Base-by-base conservation (phyloP, 768 basidiomycete species). In the Chalciporus pseudorubinellus region DNA sequence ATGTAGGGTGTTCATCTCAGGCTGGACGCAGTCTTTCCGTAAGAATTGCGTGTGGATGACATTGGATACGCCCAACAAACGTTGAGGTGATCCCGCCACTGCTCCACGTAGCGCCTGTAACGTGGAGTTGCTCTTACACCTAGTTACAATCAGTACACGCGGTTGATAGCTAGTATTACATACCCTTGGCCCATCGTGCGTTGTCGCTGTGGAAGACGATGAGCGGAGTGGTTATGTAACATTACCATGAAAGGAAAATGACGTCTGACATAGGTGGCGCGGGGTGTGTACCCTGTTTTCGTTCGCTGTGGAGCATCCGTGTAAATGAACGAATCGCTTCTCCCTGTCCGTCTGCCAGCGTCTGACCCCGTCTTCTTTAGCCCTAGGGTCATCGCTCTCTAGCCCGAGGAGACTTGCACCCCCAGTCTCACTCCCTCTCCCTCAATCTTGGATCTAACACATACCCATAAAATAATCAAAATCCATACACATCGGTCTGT, bases 211-310 rank as follows among this genome's bases (percentile, higher is more conserved):
- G 38, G 21, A 26, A 28, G 14, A 6, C 44, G 45, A 34, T 33
- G 46, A 26, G 39, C 43, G 50, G 39, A 34, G 38, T 28, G 44
- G 50, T 46, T 38, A 52, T 41, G 51, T 51, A 44, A 53, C 12
- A 4, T 12, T 5, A 6, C 50, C 26, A 53, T 46, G 62, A 53
- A 55, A 54, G 52, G 62, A 16, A 41, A 44, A 67, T 68, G 66
- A 68, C 64, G 68, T 68, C 66, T 66, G 64, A 68, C 57, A 53
- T 56, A 45, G 60, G 65, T 67, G 68, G 66, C 68, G 67, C 64
- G 44, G 56, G 50, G 67, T 57, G 56, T 56, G 64, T 16, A 70
- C 66, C 66, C 66, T 61, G 64, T 68, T 70, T 67, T 68, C 57
- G 61, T n/a, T 66, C 59, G 58, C 50, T 68, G 66, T 68, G 66